These are phyloP conservation scores for Raddia guianensis DNA, from an alignment of 176 grass and related monocot genomes.

Conservation along the genomic window DNA sequence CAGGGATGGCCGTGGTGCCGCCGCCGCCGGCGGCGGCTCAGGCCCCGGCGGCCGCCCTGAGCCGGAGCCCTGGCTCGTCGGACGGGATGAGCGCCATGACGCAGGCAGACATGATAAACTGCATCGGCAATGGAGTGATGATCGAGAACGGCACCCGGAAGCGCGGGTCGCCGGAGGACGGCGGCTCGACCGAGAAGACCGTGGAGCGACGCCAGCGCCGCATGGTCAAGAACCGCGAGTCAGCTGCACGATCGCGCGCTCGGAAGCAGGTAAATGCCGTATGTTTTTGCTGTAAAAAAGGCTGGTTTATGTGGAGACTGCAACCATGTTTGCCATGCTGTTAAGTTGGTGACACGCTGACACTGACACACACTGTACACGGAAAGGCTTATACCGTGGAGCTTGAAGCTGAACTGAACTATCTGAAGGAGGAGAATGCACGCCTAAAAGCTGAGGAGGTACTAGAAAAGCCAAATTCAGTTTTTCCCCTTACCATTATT, in stretches of 20 bases:
- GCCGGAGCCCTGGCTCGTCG: slow-evolving; percentile 58
- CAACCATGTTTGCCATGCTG: background rate
- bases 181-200: slow-evolving; percentile 51
- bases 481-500: background rate
- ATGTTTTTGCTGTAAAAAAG: background rate
- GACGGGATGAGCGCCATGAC: slow-evolving; percentile 56
- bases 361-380: background rate
- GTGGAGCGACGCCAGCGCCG: slow-evolving; percentile 84
- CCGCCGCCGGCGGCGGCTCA: slow-evolving; percentile 34
- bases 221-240: slow-evolving; percentile 98
- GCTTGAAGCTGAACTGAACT: slow-evolving; percentile 84
- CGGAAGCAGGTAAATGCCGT: slow-evolving; percentile 69
- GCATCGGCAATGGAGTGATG: slow-evolving; percentile 34
- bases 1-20: slow-evolving; percentile 30
- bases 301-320: background rate
- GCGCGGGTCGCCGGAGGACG: slow-evolving; percentile 38
- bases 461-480: background rate
- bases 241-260: slow-evolving; percentile 79
- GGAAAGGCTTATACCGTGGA: slow-evolving; percentile 84
- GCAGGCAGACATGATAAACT: slow-evolving; percentile 52
- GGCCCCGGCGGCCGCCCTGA: slow-evolving; percentile 32
- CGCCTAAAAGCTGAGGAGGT: slow-evolving; percentile 79
- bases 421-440: slow-evolving; percentile 85
- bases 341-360: background rate
- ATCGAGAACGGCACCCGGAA: slow-evolving; percentile 42